These are phyloP conservation scores for Lichenothelia convexa DNA, from an alignment of 495 filamentous ascomycete species.

Conservation along the genomic window DNA sequence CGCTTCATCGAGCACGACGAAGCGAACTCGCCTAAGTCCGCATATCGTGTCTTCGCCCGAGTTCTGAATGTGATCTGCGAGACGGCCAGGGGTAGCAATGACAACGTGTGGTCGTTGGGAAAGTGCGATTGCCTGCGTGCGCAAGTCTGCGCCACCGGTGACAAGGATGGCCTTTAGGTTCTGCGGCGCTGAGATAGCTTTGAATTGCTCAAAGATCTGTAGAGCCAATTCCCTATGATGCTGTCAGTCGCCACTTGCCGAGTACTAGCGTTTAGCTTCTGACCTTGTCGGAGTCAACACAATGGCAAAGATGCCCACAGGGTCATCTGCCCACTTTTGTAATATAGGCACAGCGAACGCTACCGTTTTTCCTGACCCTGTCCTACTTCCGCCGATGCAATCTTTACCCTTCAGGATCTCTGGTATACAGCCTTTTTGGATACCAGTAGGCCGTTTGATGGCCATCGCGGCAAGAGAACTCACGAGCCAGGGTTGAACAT, in stretches of 20 bases:
- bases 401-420: constrained; percentile 77
- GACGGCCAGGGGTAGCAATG: constrained; percentile 81
- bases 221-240: constrained; percentile 62
- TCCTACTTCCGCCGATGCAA: constrained; percentile 85
- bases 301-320: constrained; percentile 73
- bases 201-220: constrained; percentile 90
- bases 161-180: constrained; percentile 70
- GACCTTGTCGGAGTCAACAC: constrained; percentile 79
- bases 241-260: no score
- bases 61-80: constrained; percentile 82
- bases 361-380: constrained; percentile 97
- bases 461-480: constrained; percentile 69
- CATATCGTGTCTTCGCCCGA: constrained; percentile 79
- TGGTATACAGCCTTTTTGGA: constrained; percentile 82
- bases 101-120: constrained; percentile 72
- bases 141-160: constrained; percentile 85
- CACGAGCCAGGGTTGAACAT: constrained; percentile 77
- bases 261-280: no score
- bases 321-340: constrained; percentile 85
- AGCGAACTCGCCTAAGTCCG: constrained; percentile 55
- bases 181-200: constrained; percentile 72
- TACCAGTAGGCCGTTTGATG: constrained; percentile 73
- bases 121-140: constrained; percentile 67
- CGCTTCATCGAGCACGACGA: constrained; percentile 91
- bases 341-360: constrained; percentile 88